phyloP scores from a whole-genome alignment of 2,329 filamentous ascomycete genomes.

The Cladophialophora immunda region DNA sequence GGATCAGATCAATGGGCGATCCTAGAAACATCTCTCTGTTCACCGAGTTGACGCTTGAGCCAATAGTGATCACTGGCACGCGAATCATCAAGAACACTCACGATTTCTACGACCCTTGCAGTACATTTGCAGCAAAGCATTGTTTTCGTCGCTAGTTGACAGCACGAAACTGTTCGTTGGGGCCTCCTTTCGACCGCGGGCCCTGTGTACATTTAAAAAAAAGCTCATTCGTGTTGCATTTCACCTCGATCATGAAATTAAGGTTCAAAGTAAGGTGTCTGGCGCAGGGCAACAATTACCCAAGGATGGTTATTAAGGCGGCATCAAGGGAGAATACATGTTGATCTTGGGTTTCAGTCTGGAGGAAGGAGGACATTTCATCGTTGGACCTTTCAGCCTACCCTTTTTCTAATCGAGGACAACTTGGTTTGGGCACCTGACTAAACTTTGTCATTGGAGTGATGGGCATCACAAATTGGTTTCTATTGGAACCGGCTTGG shows the following conservation, averaged over 20 bases:
- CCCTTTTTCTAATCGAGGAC: conserved; percentile 17
- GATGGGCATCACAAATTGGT: neutral
- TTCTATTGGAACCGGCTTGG: conserved; percentile 16
- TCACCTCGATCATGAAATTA: conserved; percentile 34
- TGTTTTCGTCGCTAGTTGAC: conserved; percentile 33
- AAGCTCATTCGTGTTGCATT: conserved; percentile 36
- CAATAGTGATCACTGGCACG: conserved; percentile 20
- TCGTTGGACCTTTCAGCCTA: conserved; percentile 15
- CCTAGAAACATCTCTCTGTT: conserved; percentile 19
- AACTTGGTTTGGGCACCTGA: conserved; percentile 14
- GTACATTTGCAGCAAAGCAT: conserved; percentile 36
- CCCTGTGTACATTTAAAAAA: conserved; percentile 41
- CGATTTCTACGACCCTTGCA: conserved; percentile 37
- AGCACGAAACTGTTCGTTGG: conserved; percentile 28
- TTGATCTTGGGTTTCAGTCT: conserved; percentile 21
- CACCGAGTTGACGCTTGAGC: conserved; percentile 15
- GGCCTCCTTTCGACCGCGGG: conserved; percentile 26
- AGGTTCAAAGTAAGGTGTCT: conserved; percentile 37
- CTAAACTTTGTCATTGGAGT: conserved; percentile 6
- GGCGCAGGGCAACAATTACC: conserved; percentile 29
- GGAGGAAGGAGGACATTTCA: conserved; percentile 15
- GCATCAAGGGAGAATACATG: conserved; percentile 20
- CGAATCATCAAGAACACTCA: conserved; percentile 29
- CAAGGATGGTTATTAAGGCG: conserved; percentile 23
- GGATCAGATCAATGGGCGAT: conserved; percentile 28